Percentiles rank a stretch among this genome's conserved stretches.
Evolutionary conservation across 2,329 filamentous ascomycete genomes (phyloP).

Genomic region (Colletotrichum neosansevieriae): DNA sequence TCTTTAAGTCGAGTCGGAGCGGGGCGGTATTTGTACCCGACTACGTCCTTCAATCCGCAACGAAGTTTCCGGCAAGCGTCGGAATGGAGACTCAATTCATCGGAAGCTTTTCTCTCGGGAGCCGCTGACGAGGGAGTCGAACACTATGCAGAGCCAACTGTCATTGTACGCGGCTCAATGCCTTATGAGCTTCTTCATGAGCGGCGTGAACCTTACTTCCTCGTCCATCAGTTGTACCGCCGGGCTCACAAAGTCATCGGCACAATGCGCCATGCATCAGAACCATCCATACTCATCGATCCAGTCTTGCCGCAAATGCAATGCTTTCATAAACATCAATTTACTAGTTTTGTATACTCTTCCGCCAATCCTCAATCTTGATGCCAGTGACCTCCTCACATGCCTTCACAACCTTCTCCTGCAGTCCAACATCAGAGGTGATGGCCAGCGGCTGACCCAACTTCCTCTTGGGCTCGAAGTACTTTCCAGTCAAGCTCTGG

Average conservation of each 20-base stretch:
- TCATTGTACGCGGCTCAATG: background rate
- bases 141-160: too few species aligned
- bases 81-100: too few species aligned
- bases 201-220: slow-evolving; percentile 52
- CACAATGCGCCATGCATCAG: too few species aligned
- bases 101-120: background rate
- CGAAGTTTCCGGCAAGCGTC: background rate
- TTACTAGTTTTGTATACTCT: too few species aligned
- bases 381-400: slow-evolving; percentile 46
- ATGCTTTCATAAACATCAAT: too few species aligned
- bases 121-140: background rate
- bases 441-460: slow-evolving; percentile 46
- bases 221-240: too few species aligned
- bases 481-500: slow-evolving; percentile 49
- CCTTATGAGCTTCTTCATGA: slow-evolving; percentile 41
- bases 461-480: slow-evolving; percentile 50
- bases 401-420: slow-evolving; percentile 57
- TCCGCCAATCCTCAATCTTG: too few species aligned
- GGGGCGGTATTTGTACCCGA: background rate
- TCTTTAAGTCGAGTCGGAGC: background rate
- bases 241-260: too few species aligned
- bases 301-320: too few species aligned
- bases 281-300: too few species aligned
- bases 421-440: slow-evolving; percentile 52
- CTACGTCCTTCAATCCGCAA: background rate